A percentile compares a stretch with the other conserved stretches of the same genome.
phyloP scores from a whole-genome alignment of 306 rosid species.

The Quercus engelmannii region DNA sequence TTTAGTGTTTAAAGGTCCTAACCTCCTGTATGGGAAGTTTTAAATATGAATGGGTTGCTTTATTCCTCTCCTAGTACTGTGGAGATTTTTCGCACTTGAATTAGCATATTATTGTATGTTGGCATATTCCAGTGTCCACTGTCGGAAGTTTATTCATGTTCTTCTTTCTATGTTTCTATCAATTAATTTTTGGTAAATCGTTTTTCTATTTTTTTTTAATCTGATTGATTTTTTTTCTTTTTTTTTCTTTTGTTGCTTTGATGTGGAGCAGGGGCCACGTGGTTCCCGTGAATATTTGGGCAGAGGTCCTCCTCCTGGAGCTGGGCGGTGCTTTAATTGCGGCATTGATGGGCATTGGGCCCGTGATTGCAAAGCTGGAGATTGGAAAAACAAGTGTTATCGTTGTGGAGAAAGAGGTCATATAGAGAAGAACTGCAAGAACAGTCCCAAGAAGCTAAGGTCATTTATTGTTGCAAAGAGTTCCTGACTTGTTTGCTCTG shows the following conservation, averaged over 20 bases:
- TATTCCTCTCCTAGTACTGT: neutral
- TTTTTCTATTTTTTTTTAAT: neutral
- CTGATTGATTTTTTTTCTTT: neutral
- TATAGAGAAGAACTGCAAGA: slow-evolving; percentile 72
- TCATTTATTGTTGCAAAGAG: neutral
- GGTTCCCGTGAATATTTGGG: slow-evolving; percentile 74
- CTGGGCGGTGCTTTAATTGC: slow-evolving; percentile 89
- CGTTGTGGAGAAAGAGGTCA: slow-evolving; percentile 94
- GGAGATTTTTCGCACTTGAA: neutral
- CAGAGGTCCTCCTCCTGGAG: slow-evolving; percentile 84
- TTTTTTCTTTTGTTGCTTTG: slow-evolving; percentile 1
- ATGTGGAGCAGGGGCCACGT: slow-evolving; percentile 54
- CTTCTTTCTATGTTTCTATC: neutral
- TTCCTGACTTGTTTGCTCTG: neutral
- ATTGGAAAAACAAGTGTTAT: slow-evolving; percentile 87
- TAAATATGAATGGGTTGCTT: neutral
- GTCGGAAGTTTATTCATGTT: neutral
- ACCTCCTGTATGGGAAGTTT: neutral
- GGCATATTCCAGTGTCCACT: neutral
- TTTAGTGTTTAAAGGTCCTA: neutral
- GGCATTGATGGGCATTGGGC: slow-evolving; percentile 94
- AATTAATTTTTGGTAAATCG: neutral
- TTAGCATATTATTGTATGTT: neutral
- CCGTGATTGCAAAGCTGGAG: slow-evolving; percentile 85
- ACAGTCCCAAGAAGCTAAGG: slow-evolving; percentile 76